Base-by-base conservation (phyloP, 2,329 filamentous ascomycete species). In the Pestalotiopsis sp. region DNA sequence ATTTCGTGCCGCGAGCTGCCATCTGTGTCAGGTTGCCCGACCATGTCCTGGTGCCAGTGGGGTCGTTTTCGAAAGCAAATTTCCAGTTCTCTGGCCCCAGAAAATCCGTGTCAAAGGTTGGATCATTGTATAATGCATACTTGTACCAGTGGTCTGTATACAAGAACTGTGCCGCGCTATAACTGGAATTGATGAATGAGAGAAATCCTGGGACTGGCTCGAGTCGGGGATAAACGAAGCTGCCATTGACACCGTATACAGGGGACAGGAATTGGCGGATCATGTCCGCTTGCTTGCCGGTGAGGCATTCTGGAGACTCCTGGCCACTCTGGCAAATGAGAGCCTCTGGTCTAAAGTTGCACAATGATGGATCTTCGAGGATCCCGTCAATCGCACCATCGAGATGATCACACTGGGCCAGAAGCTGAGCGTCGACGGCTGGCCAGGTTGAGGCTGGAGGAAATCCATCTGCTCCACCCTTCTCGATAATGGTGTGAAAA, bases 151-250 rank as follows among this genome's bases (percentile, higher is more conserved):
- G 83, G 9, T 74, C 73, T 3, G 81, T 81, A 70, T 83, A 84
- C 2, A 73, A 70, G 72, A 84, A 85, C 1, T 82, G 77, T 3
- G 67, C 38, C 69, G 83, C 83, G 55, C 75, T 78, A 65, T 84
- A 81, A 12, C 83, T 71, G 9, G 76, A 72, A 0, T 70, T 69
- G 23, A 80, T 77, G 4, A 81, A 81, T 7, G 77, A 45, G 3
- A 70, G 49, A 7, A 81, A 71, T 71, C 85, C 83, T 14, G 80
- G 79, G 17, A 85, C 85, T 6, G 83, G 85, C 64, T 85, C 81
- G 74, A 87, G 81, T n/a, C 81, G 79, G 2, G 86, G 85, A 73
- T 83, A 87, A 17, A 86, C 79, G 1, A 87, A 74, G 4, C 78
- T 76, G 59, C 85, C 85, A 41, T 68, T 64, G 64, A 65, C 52